Evolutionary conservation across 495 filamentous ascomycete species (phyloP).

Genomic region (Cairneyella variabilis): DNA sequence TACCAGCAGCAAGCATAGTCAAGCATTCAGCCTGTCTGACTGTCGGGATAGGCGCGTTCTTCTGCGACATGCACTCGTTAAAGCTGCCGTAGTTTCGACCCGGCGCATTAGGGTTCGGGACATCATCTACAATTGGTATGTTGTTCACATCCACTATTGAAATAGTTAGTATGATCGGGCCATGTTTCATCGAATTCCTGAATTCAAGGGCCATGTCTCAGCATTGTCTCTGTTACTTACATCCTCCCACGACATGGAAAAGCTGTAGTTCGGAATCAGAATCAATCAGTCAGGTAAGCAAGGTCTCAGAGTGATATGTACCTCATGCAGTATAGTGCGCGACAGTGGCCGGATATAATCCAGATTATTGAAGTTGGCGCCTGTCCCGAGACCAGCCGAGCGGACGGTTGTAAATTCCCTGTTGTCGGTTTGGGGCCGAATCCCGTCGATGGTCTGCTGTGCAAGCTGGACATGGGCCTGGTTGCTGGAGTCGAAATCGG

Average conservation of each 20-base stretch:
- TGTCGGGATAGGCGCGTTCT: conserved; percentile 1
- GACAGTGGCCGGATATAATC: conserved; percentile 6
- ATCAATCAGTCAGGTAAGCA: background rate
- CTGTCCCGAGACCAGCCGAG: background rate
- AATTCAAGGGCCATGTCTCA: conserved; percentile 1
- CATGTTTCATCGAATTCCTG: background rate
- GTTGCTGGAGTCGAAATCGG: conserved; percentile 5
- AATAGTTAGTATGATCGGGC: conserved; percentile 1
- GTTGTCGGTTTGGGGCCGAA: background rate
- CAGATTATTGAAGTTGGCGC: background rate
- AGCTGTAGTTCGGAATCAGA: conserved; percentile 3
- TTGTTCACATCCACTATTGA: conserved; percentile 1
- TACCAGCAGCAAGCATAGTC: conserved; percentile 4
- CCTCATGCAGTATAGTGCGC: conserved; percentile 5
- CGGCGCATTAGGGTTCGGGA: conserved; percentile 1
- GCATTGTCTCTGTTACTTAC: conserved; percentile 3
- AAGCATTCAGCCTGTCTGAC: conserved; percentile 6
- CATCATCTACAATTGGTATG: background rate
- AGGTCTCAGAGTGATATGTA: conserved; percentile 1
- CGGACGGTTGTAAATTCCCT: background rate
- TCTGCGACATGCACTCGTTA: conserved; percentile 6
- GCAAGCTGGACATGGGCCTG: conserved; percentile 4
- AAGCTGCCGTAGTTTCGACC: conserved; percentile 5
- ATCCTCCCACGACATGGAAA: conserved; percentile 6
- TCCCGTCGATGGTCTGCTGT: background rate